A percentile compares a stretch with the other conserved stretches of the same genome.
Evolutionary conservation across 805 yeast species (phyloP).

Genomic region (Candida coleopterorum): DNA sequence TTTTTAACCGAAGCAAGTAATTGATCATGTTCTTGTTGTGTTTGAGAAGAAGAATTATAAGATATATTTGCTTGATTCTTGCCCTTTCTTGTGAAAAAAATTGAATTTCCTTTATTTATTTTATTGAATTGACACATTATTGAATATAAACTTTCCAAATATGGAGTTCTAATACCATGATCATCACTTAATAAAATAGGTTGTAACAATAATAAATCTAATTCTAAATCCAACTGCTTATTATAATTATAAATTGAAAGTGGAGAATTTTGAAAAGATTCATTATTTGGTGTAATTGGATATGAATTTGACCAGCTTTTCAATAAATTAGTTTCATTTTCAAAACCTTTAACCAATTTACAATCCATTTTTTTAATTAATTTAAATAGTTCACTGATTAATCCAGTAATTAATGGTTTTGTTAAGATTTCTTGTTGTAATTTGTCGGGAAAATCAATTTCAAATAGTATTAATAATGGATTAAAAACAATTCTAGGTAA

Average conservation of each 20-base stretch:
- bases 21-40: conserved; percentile 14
- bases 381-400: conserved; percentile 67
- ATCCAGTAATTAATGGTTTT: conserved; percentile 78
- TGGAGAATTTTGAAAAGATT: conserved; percentile 46
- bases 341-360: conserved; percentile 63
- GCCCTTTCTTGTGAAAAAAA: conserved; percentile 25
- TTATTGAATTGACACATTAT: conserved; percentile 60
- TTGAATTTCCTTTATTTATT: conserved; percentile 33
- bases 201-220: conserved; percentile 75
- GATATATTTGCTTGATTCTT: background rate
- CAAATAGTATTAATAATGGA: conserved; percentile 71
- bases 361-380: conserved; percentile 76
- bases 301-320: conserved; percentile 47
- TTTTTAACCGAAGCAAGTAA: conserved; percentile 11
- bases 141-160: conserved; percentile 82
- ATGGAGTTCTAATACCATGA: conserved; percentile 79
- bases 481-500: conserved; percentile 74
- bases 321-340: conserved; percentile 58
- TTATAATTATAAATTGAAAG: conserved; percentile 62
- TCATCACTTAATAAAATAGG: conserved; percentile 92
- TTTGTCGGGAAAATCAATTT: conserved; percentile 56
- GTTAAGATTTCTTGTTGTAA: conserved; percentile 69
- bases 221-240: conserved; percentile 47
- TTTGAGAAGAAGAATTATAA: conserved; percentile 4
- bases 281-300: conserved; percentile 28